Percentiles rank a stretch among this genome's conserved stretches.
Evolutionary conservation across 176 grass and related monocot species (phyloP).

Genomic region (Themeda triandra): DNA sequence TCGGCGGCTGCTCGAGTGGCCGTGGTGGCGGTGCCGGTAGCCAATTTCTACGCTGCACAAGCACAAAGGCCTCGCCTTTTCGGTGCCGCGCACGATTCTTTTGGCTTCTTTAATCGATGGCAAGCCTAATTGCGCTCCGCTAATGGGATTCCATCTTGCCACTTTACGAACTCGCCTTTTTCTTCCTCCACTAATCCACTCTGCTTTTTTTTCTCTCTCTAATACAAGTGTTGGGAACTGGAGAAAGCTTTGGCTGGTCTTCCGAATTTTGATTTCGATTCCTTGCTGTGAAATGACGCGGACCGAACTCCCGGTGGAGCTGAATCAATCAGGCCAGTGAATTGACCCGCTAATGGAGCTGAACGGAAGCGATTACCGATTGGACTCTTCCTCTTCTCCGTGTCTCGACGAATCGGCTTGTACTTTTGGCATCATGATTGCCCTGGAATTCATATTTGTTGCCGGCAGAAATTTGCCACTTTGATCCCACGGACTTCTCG

Average conservation of each 20-base stretch:
- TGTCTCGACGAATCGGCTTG: not conserved
- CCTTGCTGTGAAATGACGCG: not conserved
- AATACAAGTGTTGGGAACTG: not conserved
- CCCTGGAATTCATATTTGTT: not conserved
- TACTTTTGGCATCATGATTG: not conserved
- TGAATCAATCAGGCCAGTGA: not conserved
- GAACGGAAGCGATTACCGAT: not conserved
- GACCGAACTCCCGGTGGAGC: not conserved
- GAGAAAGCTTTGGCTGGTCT: not conserved
- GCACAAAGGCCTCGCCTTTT: conserved; percentile 33
- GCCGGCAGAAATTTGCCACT: not conserved
- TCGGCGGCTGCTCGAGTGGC: conserved; percentile 10
- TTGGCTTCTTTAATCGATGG: conserved; percentile 33
- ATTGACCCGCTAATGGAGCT: not conserved
- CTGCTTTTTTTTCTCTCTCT: not conserved
- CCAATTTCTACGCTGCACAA: conserved; percentile 44
- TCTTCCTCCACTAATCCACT: not conserved
- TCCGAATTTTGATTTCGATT: not conserved
- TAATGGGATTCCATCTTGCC: conserved; percentile 43
- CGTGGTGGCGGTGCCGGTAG: conserved; percentile 4
- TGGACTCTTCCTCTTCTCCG: not conserved
- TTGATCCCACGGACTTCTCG: conserved; percentile 7
- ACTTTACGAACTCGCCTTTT: not conserved
- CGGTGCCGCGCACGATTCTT: conserved; percentile 30
- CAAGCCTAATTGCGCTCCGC: conserved; percentile 11